These are phyloP conservation scores for Neurospora sp. DNA, from an alignment of 495 filamentous ascomycete genomes.

Conservation along the genomic window DNA sequence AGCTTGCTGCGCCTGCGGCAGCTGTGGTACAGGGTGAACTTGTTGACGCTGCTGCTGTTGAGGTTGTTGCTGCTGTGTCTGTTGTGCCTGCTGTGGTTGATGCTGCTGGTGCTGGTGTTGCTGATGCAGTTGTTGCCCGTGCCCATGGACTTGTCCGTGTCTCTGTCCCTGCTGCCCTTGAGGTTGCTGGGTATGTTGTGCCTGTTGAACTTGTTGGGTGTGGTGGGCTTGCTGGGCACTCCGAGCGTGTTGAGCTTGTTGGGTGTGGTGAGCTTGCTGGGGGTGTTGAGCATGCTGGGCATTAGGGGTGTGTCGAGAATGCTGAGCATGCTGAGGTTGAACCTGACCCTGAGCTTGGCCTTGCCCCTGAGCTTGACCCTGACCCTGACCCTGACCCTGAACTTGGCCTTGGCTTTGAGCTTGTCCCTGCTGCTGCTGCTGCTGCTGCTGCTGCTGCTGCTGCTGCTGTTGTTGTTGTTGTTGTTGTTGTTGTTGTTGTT, in stretches of 20 bases:
- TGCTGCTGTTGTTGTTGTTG: background rate
- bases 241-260: background rate
- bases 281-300: background rate
- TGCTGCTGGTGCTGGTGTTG: conserved; percentile 7
- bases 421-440: background rate
- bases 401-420: background rate
- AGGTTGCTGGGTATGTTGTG: conserved; percentile 9
- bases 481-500: background rate
- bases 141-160: background rate
- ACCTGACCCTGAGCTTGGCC: background rate
- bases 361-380: background rate
- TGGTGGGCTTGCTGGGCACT: background rate
- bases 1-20: background rate
- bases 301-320: background rate
- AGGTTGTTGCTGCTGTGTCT: conserved; percentile 13
- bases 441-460: background rate
- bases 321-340: conserved; percentile 5
- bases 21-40: background rate
- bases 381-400: background rate
- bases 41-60: conserved; percentile 8
- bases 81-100: conserved; percentile 7
- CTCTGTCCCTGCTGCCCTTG: conserved; percentile 17
- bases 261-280: background rate
- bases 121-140: conserved; percentile 1
- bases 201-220: conserved; percentile 1